These are phyloP conservation scores for Effrenium voratum DNA, from an alignment of 73 alveolate genomes.

Conservation along the genomic window DNA sequence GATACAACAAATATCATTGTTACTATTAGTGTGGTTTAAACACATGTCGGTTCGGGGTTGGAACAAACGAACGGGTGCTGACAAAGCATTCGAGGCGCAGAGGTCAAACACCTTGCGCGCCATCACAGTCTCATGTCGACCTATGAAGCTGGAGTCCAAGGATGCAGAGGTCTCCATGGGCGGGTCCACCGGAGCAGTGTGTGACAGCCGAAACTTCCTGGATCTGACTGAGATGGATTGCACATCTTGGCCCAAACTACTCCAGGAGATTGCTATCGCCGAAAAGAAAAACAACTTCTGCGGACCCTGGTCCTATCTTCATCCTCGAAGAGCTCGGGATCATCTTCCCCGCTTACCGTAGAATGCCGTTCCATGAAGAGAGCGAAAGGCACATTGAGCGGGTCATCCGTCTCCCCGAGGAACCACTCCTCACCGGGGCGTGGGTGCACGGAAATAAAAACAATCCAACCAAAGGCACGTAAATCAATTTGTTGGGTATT, in stretches of 20 bases:
- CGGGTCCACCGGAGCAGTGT: slow-evolving; percentile 5
- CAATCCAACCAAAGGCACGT: no score
- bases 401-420: slow-evolving; percentile 12
- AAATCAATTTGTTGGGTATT: no score
- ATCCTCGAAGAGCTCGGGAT: slow-evolving; percentile 59
- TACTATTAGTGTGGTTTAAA: no score
- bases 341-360: neutral
- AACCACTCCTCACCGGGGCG: slow-evolving; percentile 34
- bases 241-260: neutral
- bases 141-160: neutral
- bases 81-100: no score
- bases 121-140: neutral
- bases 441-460: no score
- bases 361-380: slow-evolving; percentile 40
- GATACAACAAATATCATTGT: no score
- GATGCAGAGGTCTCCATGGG: neutral
- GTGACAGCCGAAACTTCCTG: neutral
- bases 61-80: no score
- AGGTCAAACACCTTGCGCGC: no score
- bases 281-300: neutral
- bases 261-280: neutral
- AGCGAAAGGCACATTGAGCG: slow-evolving; percentile 3
- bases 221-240: neutral
- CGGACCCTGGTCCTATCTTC: slow-evolving; percentile 31
- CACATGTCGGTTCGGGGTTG: no score